Conservation (phyloP, 1,284 basidiomycete genomes). For the Ustilago xerochloae region DNA sequence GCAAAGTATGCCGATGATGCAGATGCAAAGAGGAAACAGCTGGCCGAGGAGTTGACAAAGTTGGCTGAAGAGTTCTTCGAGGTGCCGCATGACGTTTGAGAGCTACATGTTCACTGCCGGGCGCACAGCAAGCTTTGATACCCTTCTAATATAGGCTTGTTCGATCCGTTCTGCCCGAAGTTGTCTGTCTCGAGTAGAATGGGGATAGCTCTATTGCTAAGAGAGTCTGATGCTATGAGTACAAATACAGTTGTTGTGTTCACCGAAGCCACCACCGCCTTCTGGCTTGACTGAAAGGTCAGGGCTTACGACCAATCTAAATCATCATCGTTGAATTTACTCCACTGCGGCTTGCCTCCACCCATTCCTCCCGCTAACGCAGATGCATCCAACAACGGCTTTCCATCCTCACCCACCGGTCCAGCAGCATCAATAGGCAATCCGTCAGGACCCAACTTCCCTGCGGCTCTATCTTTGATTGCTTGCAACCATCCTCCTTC, state of each 20-base stretch:
- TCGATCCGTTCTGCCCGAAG: not conserved
- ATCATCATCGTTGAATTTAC: constrained; percentile 59
- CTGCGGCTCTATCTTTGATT: constrained; percentile 50
- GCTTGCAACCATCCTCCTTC: constrained; percentile 60
- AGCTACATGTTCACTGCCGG: not conserved
- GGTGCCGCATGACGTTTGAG: constrained; percentile 36
- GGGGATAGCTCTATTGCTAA: not conserved
- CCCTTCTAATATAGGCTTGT: constrained; percentile 3
- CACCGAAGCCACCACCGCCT: not conserved
- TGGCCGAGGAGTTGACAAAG: constrained; percentile 38
- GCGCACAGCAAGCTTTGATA: constrained; percentile 3
- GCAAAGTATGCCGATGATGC: constrained; percentile 21
- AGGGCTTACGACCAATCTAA: constrained; percentile 56
- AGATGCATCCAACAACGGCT: constrained; percentile 27
- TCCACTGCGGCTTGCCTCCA: constrained; percentile 9
- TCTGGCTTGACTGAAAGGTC: not conserved
- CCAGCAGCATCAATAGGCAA: constrained; percentile 26
- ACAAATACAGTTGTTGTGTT: constrained; percentile 1
- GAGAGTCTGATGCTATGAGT: not conserved
- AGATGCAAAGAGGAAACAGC: constrained; percentile 19
- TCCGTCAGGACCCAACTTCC: constrained; percentile 41
- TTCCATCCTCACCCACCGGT: constrained; percentile 27
- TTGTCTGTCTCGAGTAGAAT: not conserved
- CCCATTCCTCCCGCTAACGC: constrained; percentile 7
- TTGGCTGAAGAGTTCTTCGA: constrained; percentile 31